phyloP scores from a whole-genome alignment of 306 rosid species.

The Inga leiocalycina region DNA sequence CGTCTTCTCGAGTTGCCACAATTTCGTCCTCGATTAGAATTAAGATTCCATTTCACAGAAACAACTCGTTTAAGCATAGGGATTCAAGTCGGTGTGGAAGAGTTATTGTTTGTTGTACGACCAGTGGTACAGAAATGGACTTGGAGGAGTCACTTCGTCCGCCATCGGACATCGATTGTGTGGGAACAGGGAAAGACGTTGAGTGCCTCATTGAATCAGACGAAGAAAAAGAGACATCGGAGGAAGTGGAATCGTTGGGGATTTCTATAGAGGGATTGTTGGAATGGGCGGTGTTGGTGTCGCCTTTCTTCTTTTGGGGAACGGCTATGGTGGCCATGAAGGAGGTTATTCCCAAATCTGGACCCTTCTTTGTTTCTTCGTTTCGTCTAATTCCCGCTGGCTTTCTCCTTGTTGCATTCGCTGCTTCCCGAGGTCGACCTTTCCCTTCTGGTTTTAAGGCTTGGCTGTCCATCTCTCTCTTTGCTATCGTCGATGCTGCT shows the following conservation, averaged over 20 bases:
- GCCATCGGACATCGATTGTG: conserved; percentile 45
- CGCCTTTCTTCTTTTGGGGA: conserved; percentile 99
- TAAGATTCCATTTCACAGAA: conserved; percentile 30
- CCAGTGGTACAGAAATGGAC: conserved; percentile 35
- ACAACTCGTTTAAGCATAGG: not conserved
- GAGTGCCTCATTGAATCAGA: conserved; percentile 41
- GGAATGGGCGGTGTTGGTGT: conserved; percentile 75
- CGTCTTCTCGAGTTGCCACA: conserved; percentile 1
- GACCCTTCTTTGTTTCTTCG: conserved; percentile 81
- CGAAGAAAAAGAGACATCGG: not conserved
- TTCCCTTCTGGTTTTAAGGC: conserved; percentile 73
- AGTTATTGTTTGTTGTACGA: conserved; percentile 27
- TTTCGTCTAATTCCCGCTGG: conserved; percentile 94
- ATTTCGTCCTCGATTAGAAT: conserved; percentile 24
- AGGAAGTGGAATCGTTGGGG: conserved; percentile 13
- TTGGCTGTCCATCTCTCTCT: conserved; percentile 81
- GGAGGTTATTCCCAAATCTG: conserved; percentile 76
- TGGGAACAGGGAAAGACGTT: conserved; percentile 77
- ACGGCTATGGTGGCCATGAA: conserved; percentile 99
- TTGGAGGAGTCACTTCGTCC: conserved; percentile 28
- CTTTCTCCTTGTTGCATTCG: conserved; percentile 77
- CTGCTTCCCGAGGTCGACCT: conserved; percentile 72
- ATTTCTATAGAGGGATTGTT: conserved; percentile 33
- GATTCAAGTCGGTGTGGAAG: not conserved
- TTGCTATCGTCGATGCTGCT: conserved; percentile 83